Base-by-base conservation (phyloP, 2,329 filamentous ascomycete species). In the Fusarium guadeloupense region DNA sequence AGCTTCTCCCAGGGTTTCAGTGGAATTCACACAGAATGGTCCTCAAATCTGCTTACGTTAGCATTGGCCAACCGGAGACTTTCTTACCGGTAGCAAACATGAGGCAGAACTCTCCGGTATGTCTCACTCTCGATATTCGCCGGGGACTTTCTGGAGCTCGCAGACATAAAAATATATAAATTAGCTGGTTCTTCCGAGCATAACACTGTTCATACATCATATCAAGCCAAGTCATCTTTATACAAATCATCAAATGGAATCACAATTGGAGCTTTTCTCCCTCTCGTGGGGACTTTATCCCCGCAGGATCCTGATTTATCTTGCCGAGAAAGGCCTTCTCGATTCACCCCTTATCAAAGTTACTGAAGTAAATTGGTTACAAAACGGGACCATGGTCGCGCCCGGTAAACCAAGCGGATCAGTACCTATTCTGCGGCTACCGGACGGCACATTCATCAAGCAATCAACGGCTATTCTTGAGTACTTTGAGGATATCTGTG, bases 401-500 rank as follows among this genome's bases (percentile, higher is more conserved):
- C 51, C 46, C 2, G 60, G 64, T 0, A 67, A 65, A 10, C 64
- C 64, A 6, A 20, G 17, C 3, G 64, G 64, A 0, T 49, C 52
- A 4, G 48, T 39, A 2, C 64, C 64, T 0, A 31, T 67, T 0
- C 30, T 67, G 2, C 48, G 49, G 3, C 53, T 67, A 1, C 53
- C 60, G 2, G 56, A 67, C 3, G 60, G 64, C 3, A 30, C 37
- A 1, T 67, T 65, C 9, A 67, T 67, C 47, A 67, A 56, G 9
- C 53, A 67, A 25, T 67, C 64, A 0, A 14, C 67, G 2, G 47
- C 64, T 4, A 67, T 65, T 4, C 19, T 67, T 2, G 50, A 54
- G 2, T 67, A 67, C 7, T 35, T 67, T 2, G 64, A 67, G 14
- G 64, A 65, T 4, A 62, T 56, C 0, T 67, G 64, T n/a, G 38